These are phyloP conservation scores for Yarrowia yakushimensis DNA, from an alignment of 805 yeast genomes.

Conservation along the genomic window DNA sequence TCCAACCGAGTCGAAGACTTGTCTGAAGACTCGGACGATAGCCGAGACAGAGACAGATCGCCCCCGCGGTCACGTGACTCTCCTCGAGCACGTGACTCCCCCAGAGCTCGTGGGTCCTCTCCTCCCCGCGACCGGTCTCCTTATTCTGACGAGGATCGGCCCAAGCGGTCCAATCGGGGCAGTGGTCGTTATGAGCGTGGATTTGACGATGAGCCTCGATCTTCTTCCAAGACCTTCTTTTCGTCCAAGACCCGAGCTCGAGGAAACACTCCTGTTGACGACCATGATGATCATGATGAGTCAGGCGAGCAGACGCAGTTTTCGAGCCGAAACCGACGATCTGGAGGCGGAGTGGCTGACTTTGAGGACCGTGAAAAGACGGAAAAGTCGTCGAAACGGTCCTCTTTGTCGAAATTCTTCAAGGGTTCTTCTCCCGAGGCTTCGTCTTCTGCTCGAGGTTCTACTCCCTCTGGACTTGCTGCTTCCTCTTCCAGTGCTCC, in stretches of 20 bases:
- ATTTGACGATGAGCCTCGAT: not conserved
- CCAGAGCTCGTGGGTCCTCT: too few relatives aligned
- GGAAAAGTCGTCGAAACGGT: not conserved
- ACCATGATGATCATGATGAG: not conserved
- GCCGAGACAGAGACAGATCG: not conserved
- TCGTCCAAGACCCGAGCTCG: conserved; percentile 14
- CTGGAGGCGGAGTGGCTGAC: conserved; percentile 9
- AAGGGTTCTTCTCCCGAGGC: not conserved
- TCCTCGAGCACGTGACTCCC: not conserved
- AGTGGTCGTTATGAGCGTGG: conserved; percentile 1
- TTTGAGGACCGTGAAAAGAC: not conserved
- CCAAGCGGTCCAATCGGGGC: not conserved
- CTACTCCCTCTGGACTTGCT: not conserved
- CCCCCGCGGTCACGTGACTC: not conserved
- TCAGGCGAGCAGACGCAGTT: not conserved
- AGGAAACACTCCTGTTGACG: not conserved
- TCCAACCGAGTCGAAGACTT: conserved; percentile 16
- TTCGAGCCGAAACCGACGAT: conserved; percentile 4
- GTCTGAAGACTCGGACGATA: conserved; percentile 9
- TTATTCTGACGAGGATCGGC: not conserved
- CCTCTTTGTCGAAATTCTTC: conserved; percentile 7
- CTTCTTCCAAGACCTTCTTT: not conserved
- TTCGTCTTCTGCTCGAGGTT: not conserved
- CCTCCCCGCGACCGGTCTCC: not conserved
- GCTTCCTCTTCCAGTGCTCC: not conserved